Base-by-base conservation (phyloP, 192 early-diverging fungal species). In the Umbelopsis vinacea region DNA sequence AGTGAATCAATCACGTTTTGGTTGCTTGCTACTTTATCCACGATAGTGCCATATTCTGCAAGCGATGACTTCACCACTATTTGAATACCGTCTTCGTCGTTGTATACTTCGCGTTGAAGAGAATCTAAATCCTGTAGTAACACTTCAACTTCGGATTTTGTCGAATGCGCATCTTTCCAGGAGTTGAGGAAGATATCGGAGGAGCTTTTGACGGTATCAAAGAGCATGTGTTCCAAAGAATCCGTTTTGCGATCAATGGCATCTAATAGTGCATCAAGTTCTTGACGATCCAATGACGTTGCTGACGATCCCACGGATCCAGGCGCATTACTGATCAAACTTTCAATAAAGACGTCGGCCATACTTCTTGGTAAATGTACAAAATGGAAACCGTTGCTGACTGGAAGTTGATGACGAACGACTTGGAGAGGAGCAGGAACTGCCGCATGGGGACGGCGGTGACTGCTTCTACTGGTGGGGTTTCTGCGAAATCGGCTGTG, bases 51-150 rank as follows among this genome's bases (percentile, higher is more conserved):
- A 14, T 63, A 63, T 14, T 63, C 57, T 37, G 57, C 26, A 37
- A 63, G 57, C 5, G 57, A 29, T 14, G 57, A 7, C 19, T 63
- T 63, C 29, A 63, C 57, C 14, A 63, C 57, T 12, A 63, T 37
- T 63, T 63, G 57, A 15, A 63, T 63, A 37, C 57, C 57, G 33
- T 63, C 26, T 29, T 63, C 57, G 1, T 63, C 57, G 15, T 63
- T 29, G 12, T 63, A 63, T 6, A 63, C 57, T 17, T 63, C 57
- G 2, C 57, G 57, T 33, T 63, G 57, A 2, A 63, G 29, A 37
- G 57, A 26, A 12, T 63, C 57, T 19, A 63, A n/a, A 63, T 63
- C 29, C 17, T 63, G 57, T 4, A 63, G n/a, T 37, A 63, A 19
- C 5, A 63, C 57, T 37, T 63, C 29, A 8, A 63, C 57, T 19